Evolutionary conservation across 116 monocot genomes (phyloP).

Genomic region (Iris pallida): DNA sequence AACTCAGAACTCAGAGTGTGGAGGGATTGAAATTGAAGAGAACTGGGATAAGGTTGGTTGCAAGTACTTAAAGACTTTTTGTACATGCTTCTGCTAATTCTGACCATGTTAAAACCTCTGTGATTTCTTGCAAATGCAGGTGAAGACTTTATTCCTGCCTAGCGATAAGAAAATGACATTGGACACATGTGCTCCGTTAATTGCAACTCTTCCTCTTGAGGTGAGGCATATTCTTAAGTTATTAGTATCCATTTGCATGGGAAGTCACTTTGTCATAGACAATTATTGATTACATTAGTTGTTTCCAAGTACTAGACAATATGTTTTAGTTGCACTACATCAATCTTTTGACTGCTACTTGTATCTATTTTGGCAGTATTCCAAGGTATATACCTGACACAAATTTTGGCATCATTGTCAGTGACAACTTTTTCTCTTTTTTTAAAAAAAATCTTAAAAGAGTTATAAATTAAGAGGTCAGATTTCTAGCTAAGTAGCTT

Average conservation of each 20-base stretch:
- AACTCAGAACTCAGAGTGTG: constrained; percentile 58
- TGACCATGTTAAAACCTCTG: too few species aligned
- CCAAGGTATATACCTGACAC: constrained; percentile 24
- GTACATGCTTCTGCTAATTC: too few species aligned
- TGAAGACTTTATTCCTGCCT: constrained; percentile 73
- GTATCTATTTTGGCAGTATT: constrained; percentile 33
- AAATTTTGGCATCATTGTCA: neutral
- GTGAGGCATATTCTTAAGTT: constrained; percentile 20
- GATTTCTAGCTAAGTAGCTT: too few species aligned
- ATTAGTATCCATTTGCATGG: neutral
- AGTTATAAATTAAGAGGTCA: too few species aligned
- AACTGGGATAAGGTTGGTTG: constrained; percentile 49
- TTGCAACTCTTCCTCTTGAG: constrained; percentile 91
- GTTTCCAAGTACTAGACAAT: too few species aligned
- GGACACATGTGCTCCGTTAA: constrained; percentile 70
- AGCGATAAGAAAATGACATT: constrained; percentile 63
- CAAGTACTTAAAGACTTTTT: too few species aligned
- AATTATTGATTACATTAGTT: too few species aligned
- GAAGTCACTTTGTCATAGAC: neutral
- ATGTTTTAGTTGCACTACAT: too few species aligned
- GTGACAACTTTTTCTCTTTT: too few species aligned
- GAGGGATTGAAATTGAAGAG: constrained; percentile 58
- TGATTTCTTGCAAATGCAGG: constrained; percentile 22
- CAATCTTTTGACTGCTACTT: constrained; percentile 2
- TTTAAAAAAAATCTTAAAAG: too few species aligned